A percentile compares a stretch with the other conserved stretches of the same genome.
phyloP scores from a whole-genome alignment of 306 rosid genomes.

The cucumber (Cucumis sativus) region Cucumber_9930_V3 NC_026655.2:30174501-30175000 shows the following conservation, averaged over 20 bases:
- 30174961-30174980: neutral
- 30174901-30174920: neutral
- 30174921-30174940: neutral
- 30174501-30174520: neutral
- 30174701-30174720: neutral
- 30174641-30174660: neutral
- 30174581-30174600: neutral
- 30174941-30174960: neutral
- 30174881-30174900: neutral
- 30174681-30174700: neutral
- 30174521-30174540: neutral
- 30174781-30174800: neutral
- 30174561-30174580: neutral
- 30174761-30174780: neutral
- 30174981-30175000: neutral
- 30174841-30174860: neutral
- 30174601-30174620: neutral
- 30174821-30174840: neutral
- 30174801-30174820: neutral
- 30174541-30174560: neutral
- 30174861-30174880: neutral
- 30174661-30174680: neutral
- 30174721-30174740: neutral
- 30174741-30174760: neutral
- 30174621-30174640: neutral